phyloP scores from a whole-genome alignment of 2,329 filamentous ascomycete genomes.

The Phyllosticta paracitricarpa region DNA sequence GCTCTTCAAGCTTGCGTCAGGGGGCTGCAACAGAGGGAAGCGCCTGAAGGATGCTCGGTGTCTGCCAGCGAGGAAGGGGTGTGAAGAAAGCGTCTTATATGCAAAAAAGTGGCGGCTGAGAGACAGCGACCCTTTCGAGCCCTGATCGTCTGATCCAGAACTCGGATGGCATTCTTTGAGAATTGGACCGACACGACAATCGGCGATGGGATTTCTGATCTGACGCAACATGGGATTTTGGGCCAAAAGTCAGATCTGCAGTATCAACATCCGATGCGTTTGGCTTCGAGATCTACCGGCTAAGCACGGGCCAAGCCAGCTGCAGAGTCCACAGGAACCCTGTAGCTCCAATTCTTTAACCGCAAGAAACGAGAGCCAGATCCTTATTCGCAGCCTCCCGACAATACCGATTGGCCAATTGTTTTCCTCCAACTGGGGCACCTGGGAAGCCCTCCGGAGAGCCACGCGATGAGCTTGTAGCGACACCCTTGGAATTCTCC shows the following conservation, averaged over 20 bases:
- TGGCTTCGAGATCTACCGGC: conserved; percentile 5
- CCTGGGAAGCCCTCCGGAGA: background rate
- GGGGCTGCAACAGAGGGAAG: background rate
- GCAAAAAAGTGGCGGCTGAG: background rate
- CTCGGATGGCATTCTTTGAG: background rate
- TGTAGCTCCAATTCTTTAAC: background rate
- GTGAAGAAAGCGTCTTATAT: background rate
- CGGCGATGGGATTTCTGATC: conserved; percentile 6
- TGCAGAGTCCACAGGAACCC: background rate
- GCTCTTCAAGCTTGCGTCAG: background rate
- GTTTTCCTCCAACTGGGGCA: background rate
- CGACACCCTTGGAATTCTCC: background rate
- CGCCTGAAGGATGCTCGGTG: background rate
- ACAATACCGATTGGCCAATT: background rate
- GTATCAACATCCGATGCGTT: conserved; percentile 6
- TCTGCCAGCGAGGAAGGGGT: background rate
- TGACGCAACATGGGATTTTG: conserved; percentile 5
- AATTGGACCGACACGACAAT: background rate
- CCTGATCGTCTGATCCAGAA: background rate
- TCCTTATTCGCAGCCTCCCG: background rate
- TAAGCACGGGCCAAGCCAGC: background rate
- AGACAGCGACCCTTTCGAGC: background rate
- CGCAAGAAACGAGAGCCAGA: background rate
- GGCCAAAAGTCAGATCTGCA: conserved; percentile 9
- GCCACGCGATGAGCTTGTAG: background rate